A percentile compares a stretch with the other conserved stretches of the same genome.
These are phyloP conservation scores for Neonectria hederae DNA, from an alignment of 2,329 filamentous ascomycete genomes.

Conservation along the genomic window DNA sequence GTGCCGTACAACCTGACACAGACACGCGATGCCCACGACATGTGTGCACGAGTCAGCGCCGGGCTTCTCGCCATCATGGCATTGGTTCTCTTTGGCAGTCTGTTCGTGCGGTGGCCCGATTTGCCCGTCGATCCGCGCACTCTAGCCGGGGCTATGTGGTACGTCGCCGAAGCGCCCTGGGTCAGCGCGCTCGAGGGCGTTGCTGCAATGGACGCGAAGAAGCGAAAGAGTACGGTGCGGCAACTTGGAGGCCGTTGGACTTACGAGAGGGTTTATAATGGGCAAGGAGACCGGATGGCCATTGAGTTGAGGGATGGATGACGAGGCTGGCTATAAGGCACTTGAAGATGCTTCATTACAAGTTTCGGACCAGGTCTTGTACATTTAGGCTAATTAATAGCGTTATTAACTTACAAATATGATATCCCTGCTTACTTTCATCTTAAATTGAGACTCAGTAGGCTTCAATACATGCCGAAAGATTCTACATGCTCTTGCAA, in stretches of 20 bases:
- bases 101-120: conserved; percentile 53
- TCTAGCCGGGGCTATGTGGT: conserved; percentile 56
- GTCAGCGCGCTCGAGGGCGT: conserved; percentile 1
- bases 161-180: conserved; percentile 40
- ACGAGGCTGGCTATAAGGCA: no score
- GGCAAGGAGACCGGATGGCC: no score
- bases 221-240: neutral
- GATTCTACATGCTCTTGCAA: no score
- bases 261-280: neutral
- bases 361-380: no score
- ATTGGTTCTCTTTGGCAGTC: conserved; percentile 48
- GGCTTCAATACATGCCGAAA: no score
- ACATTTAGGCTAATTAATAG: no score
- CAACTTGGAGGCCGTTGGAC: conserved; percentile 7
- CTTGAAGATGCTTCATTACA: no score
- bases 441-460: no score
- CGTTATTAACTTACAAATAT: no score
- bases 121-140: conserved; percentile 58
- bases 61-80: conserved; percentile 55
- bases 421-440: no score
- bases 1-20: conserved; percentile 56
- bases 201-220: neutral
- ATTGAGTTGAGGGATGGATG: no score
- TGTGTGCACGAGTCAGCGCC: conserved; percentile 53
- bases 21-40: conserved; percentile 48